Evolutionary conservation across 1,284 basidiomycete genomes (phyloP), one percentile per base, ranked within the genome.

Genomic region (Coriolopsis trogii): DNA sequence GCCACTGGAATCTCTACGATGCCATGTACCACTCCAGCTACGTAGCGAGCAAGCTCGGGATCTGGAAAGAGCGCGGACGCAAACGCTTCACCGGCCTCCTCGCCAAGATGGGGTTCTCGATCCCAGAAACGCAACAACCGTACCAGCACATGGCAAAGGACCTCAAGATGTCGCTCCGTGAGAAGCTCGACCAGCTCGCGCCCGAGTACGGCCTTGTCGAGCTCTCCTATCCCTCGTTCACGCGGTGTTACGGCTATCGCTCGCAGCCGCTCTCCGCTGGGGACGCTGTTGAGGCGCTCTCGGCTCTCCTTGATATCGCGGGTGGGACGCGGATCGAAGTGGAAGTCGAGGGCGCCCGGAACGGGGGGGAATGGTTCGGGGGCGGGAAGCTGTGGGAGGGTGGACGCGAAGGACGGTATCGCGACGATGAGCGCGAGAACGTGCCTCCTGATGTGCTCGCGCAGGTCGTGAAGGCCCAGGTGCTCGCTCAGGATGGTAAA

Each of bases 41-140:
- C 65, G 89, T 99, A 13, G 96, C 95, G 1, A 88, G 90, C 36
- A 95, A 95, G 69, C 80, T 99, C 58, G 94, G 94, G 2, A 91
- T 98, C 44, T 99, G 97, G 97, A 91, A 91, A 64, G 96, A 99
- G 67, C 84, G 85, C 46, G 97, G 97, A 3, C 79, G 90, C 52
- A 95, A 93, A 67, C 84, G 88, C 56, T 73, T 99, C 44, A 93
- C 91, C 1, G 95, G 95, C 1, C 74, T 99, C 53, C 76, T 99
- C 28, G 97, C 97, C 23, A 99, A 99, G 77, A 99, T 99, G 95
- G 97, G 97, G 1, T 95, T 97, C 67, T 96, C 95, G 0, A 84
- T 98, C 54, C 80, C 82, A 3, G 94, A 99, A 67, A 96, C 93
- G 18, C 93, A 97, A 61, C 96, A 99, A 66, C 81, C 89, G 1